Percentiles rank a stretch among this genome's conserved stretches.
Evolutionary conservation across 352 stramenopile genomes (phyloP).

Genomic region (Phytophthora fragariae): DNA sequence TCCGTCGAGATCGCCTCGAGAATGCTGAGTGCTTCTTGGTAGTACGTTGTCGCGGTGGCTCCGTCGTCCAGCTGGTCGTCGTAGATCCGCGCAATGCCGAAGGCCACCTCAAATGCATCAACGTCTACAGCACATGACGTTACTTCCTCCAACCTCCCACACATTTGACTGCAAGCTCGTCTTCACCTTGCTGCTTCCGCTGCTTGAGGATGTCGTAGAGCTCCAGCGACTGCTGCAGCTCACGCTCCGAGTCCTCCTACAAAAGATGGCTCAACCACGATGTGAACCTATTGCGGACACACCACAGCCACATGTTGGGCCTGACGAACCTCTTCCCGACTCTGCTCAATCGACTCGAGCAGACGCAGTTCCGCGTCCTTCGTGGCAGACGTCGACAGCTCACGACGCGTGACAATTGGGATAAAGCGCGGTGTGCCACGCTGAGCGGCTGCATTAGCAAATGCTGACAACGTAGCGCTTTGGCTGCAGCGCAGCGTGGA

Average conservation of each 20-base stretch:
- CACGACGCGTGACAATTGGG: not conserved
- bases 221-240: conserved; percentile 28
- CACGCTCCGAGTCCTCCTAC: conserved; percentile 21
- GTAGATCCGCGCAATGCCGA: conserved; percentile 39
- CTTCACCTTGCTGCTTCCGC: conserved; percentile 27
- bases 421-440: not conserved
- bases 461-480: not conserved
- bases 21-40: conserved; percentile 30
- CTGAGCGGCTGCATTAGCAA: not conserved
- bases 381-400: conserved; percentile 19
- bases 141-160: not conserved
- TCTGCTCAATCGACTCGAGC: conserved; percentile 29
- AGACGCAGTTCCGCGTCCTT: conserved; percentile 5
- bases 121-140: conserved; percentile 6
- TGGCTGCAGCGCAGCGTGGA: conserved; percentile 1
- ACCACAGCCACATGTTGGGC: not conserved
- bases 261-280: not conserved
- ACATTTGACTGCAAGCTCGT: not conserved
- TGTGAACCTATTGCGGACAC: not conserved
- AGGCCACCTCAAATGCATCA: conserved; percentile 31
- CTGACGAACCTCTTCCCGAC: conserved; percentile 24
- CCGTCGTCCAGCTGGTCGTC: conserved; percentile 30
- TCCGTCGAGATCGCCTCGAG: conserved; percentile 25
- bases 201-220: conserved; percentile 36
- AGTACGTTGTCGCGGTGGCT: conserved; percentile 31